Percentiles rank a stretch among this genome's conserved stretches.
Evolutionary conservation across 1,284 basidiomycete genomes (phyloP).

Genomic region (Xerocomus minutiporus): DNA sequence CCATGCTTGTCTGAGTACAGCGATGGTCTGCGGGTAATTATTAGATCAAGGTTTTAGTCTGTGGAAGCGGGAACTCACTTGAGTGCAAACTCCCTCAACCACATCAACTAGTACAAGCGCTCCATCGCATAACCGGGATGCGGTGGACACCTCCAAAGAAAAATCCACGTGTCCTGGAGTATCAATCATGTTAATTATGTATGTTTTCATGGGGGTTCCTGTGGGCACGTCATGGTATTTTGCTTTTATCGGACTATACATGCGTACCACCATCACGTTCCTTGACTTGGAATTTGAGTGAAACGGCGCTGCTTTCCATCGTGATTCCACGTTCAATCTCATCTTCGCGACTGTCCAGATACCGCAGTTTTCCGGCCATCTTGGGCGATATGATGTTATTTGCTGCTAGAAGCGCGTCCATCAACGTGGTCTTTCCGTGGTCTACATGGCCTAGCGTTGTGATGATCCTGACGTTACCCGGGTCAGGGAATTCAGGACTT

Average conservation of each 20-base stretch:
- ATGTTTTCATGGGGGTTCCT: conserved; percentile 59
- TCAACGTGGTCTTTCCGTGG: conserved; percentile 93
- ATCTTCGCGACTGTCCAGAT: conserved; percentile 93
- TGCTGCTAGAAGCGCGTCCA: conserved; percentile 92
- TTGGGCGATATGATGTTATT: conserved; percentile 96
- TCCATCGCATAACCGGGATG: conserved; percentile 91
- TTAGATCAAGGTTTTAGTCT: background rate
- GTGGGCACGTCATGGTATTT: conserved; percentile 31
- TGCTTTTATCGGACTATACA: conserved; percentile 20
- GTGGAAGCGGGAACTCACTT: conserved; percentile 48
- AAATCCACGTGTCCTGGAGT: conserved; percentile 99
- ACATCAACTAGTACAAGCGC: conserved; percentile 96
- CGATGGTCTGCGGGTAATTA: conserved; percentile 67
- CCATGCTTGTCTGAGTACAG: conserved; percentile 95
- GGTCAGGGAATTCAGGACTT: conserved; percentile 41
- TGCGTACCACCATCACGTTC: conserved; percentile 48
- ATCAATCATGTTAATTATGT: conserved; percentile 92
- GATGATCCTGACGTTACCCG: conserved; percentile 65
- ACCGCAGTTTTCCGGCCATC: conserved; percentile 95
- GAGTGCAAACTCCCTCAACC: conserved; percentile 97
- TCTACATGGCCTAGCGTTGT: conserved; percentile 84
- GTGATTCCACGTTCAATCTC: conserved; percentile 98
- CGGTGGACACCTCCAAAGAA: conserved; percentile 93
- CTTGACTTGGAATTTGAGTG: conserved; percentile 77
- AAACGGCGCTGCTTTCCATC: conserved; percentile 96